Percentiles rank a stretch among this genome's conserved stretches.
phyloP scores from a whole-genome alignment of 257 asterid species.

The Przewalskia tangutica region DNA sequence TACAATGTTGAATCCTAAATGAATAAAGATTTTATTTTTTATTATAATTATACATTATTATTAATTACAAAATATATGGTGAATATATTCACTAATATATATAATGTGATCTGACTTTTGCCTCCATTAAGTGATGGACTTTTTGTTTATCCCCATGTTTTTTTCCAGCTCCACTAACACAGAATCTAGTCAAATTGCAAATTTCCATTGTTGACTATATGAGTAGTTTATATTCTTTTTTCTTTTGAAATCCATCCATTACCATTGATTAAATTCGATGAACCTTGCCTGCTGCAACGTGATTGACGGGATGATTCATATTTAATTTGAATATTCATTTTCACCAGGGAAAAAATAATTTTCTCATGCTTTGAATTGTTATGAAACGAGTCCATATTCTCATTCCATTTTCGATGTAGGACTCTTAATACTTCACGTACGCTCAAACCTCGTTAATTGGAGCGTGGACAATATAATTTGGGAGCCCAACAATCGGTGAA shows the following conservation, averaged over 20 bases:
- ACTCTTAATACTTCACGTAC: no score
- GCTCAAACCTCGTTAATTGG: no score
- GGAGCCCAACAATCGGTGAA: no score
- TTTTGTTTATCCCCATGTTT: background rate
- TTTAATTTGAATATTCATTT: background rate
- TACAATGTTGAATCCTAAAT: no score
- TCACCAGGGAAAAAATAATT: background rate
- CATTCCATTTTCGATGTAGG: no score
- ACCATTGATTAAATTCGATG: background rate
- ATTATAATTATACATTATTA: no score
- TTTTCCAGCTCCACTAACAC: background rate
- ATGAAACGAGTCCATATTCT: no score
- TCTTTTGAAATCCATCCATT: background rate
- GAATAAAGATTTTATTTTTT: no score
- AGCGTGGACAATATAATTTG: no score
- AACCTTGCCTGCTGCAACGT: background rate
- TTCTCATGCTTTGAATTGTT: background rate
- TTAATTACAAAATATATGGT: no score
- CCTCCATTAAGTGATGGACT: background rate
- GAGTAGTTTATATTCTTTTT: no score
- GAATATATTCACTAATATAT: no score
- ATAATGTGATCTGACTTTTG: background rate
- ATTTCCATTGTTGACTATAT: background rate
- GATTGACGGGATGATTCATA: background rate
- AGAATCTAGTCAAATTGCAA: background rate